These are phyloP conservation scores for Juglanconis juglandina DNA, from an alignment of 2,329 filamentous ascomycete genomes.

Conservation along the genomic window DNA sequence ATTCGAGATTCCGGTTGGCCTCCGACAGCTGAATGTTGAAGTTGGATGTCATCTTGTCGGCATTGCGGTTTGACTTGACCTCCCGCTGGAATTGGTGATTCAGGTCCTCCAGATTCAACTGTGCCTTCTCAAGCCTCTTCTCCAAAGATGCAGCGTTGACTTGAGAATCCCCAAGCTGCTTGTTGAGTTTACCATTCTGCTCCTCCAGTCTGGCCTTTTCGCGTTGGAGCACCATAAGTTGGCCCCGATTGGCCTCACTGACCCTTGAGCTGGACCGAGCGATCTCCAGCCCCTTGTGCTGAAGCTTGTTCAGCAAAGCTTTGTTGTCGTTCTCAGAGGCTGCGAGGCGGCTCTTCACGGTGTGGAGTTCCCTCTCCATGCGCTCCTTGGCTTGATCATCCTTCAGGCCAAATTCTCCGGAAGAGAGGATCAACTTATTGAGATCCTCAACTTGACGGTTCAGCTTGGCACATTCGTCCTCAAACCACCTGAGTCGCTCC, in stretches of 20 bases:
- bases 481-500: constrained; percentile 72
- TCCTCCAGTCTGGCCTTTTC: constrained; percentile 84
- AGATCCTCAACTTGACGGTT: constrained; percentile 79
- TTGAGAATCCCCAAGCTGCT: constrained; percentile 83
- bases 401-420: constrained; percentile 81
- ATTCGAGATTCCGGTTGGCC: constrained; percentile 83
- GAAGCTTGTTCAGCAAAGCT: constrained; percentile 90
- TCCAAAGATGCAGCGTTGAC: constrained; percentile 78
- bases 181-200: constrained; percentile 73
- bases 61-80: constrained; percentile 83
- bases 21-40: constrained; percentile 82
- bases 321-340: constrained; percentile 97
- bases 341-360: constrained; percentile 80
- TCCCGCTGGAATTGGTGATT: constrained; percentile 89
- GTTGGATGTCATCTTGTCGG: constrained; percentile 81
- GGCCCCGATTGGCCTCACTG: constrained; percentile 75
- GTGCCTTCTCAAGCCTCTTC: constrained; percentile 91
- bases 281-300: constrained; percentile 96
- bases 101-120: constrained; percentile 83
- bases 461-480: constrained; percentile 73
- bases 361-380: constrained; percentile 84
- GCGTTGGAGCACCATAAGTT: constrained; percentile 71
- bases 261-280: constrained; percentile 84
- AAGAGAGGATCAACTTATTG: constrained; percentile 82
- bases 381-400: constrained; percentile 94